These are phyloP conservation scores for Schizophyllum amplum DNA, from an alignment of 1,284 basidiomycete species.

Conservation along the genomic window DNA sequence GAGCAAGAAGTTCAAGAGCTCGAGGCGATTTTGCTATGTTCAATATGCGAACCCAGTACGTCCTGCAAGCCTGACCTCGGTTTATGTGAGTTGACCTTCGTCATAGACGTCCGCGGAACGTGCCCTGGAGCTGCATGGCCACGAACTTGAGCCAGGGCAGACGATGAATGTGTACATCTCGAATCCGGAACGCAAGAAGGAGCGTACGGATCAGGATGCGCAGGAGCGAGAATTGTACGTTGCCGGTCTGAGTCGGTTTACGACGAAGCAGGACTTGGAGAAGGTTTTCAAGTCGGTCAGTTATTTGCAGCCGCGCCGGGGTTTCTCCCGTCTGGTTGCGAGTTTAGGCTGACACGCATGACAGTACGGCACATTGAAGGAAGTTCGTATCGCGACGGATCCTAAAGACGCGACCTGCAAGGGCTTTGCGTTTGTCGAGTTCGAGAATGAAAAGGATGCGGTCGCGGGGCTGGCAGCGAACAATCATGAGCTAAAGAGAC, in stretches of 20 bases:
- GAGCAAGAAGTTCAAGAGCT: conserved; percentile 89
- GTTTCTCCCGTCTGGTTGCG: no score
- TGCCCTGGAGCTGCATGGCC: conserved; percentile 73
- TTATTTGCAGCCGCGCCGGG: no score
- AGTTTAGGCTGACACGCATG: no score
- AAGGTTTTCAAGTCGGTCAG: conserved; percentile 69
- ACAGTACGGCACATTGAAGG: conserved; percentile 77
- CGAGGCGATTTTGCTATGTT: conserved; percentile 91
- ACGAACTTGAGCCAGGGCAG: conserved; percentile 61
- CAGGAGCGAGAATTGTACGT: conserved; percentile 82
- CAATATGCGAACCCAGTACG: conserved; percentile 81
- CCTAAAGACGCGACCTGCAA: conserved; percentile 57
- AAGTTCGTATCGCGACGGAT: conserved; percentile 72
- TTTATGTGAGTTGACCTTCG: background rate
- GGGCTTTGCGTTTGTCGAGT: conserved; percentile 94
- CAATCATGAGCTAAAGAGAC: conserved; percentile 79
- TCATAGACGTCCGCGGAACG: conserved; percentile 66
- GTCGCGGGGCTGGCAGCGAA: conserved; percentile 68
- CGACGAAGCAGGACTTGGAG: conserved; percentile 65
- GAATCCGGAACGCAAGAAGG: conserved; percentile 84
- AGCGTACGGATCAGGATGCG: conserved; percentile 78
- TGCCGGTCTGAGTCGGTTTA: conserved; percentile 72
- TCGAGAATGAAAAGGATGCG: conserved; percentile 72
- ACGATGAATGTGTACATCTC: conserved; percentile 80
- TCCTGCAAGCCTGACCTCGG: conserved; percentile 11